Evolutionary conservation across 2,329 filamentous ascomycete species (phyloP).

Genomic region (Neopestalotiopsis sp.): DNA sequence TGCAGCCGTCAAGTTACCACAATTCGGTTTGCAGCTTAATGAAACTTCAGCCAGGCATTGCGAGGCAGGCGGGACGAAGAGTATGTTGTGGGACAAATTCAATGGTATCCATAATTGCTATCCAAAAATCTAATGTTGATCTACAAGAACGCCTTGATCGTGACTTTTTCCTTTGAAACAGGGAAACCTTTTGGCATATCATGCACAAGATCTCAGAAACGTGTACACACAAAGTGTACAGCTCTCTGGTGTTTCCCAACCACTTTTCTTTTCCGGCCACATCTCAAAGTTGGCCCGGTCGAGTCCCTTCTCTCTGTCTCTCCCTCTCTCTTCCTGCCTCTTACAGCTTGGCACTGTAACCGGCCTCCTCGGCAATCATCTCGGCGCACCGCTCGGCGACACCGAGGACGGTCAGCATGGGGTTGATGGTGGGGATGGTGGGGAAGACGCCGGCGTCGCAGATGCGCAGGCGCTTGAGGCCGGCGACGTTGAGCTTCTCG

Average conservation of each 20-base stretch:
- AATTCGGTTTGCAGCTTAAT: too few species aligned
- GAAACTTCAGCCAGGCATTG: too few species aligned
- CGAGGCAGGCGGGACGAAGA: background rate
- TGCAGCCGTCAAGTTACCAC: too few species aligned
- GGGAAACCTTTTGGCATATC: background rate
- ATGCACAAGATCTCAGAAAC: constrained; percentile 28
- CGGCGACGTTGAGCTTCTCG: constrained; percentile 72
- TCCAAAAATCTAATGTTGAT: background rate
- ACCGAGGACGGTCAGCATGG: constrained; percentile 86
- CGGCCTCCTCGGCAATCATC: constrained; percentile 74
- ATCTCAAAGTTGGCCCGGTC: too few species aligned
- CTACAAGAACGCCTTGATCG: constrained; percentile 2
- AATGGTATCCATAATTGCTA: constrained; percentile 5
- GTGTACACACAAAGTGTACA: constrained; percentile 28
- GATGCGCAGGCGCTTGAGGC: constrained; percentile 76
- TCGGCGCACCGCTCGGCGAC: constrained; percentile 86
- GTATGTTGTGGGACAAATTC: background rate
- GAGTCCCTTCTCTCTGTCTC: too few species aligned
- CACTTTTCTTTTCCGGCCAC: background rate
- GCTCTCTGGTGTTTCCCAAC: background rate
- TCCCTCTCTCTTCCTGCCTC: background rate
- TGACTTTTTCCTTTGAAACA: background rate
- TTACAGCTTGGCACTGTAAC: constrained; percentile 39
- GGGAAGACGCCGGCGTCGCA: constrained; percentile 90
- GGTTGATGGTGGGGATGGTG: constrained; percentile 85